Evolutionary conservation across 805 yeast genomes (phyloP).

Genomic region (Helenozyma baotianmanensis): DNA sequence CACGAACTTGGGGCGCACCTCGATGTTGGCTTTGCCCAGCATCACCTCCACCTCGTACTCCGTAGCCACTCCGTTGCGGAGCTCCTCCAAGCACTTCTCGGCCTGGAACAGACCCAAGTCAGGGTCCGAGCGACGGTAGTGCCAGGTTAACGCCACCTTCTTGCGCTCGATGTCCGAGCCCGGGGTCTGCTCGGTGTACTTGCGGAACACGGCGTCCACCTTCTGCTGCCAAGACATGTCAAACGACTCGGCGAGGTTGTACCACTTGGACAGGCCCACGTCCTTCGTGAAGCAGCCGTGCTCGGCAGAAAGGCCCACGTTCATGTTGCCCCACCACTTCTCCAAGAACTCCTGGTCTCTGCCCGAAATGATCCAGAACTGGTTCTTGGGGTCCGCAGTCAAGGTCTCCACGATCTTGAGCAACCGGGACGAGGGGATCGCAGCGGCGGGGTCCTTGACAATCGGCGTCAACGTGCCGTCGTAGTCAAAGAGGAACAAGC

Average conservation of each 20-base stretch:
- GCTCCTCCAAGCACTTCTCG: slow-evolving; percentile 58
- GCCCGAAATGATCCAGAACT: slow-evolving; percentile 94
- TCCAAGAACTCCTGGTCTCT: slow-evolving; percentile 88
- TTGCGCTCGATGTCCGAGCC: slow-evolving; percentile 84
- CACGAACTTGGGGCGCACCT: slow-evolving; percentile 91
- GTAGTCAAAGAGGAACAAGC: slow-evolving; percentile 88
- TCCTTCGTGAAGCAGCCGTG: slow-evolving; percentile 94
- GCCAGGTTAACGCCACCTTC: slow-evolving; percentile 97
- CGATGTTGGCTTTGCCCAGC: slow-evolving; percentile 96
- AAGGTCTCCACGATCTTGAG: slow-evolving; percentile 54
- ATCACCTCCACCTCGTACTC: slow-evolving; percentile 87
- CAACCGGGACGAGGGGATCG: slow-evolving; percentile 81
- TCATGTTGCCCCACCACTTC: slow-evolving; percentile 74
- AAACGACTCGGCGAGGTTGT: slow-evolving; percentile 70
- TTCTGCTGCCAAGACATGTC: slow-evolving; percentile 95
- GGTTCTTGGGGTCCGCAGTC: slow-evolving; percentile 72
- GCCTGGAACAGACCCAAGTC: slow-evolving; percentile 89
- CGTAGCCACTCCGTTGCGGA: slow-evolving; percentile 54
- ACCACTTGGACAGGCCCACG: slow-evolving; percentile 66
- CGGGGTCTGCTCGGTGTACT: slow-evolving; percentile 84
- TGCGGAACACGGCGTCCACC: slow-evolving; percentile 67
- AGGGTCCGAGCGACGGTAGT: slow-evolving; percentile 91
- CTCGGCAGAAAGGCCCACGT: slow-evolving; percentile 87
- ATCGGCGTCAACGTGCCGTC: slow-evolving; percentile 98
- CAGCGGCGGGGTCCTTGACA: slow-evolving; percentile 96